A percentile compares a stretch with the other conserved stretches of the same genome.
Conservation (phyloP, 1,139 yeast genomes). For the Hemisphaericaspora lyxosophila region DNA sequence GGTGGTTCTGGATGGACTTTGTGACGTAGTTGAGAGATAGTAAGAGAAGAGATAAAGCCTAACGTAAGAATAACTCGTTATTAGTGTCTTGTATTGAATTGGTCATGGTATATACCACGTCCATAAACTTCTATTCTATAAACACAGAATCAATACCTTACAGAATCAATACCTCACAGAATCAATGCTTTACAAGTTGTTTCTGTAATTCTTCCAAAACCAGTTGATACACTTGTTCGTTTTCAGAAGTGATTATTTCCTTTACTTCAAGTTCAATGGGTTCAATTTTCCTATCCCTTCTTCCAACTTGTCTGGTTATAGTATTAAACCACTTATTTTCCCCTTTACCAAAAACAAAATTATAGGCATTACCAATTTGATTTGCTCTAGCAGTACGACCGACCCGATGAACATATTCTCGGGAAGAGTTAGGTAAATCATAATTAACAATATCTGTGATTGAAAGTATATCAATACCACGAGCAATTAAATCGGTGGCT, state of each 20-base stretch:
- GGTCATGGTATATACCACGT: too few relatives aligned
- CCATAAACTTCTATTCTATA: too few relatives aligned
- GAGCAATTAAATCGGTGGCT: constrained; percentile 89
- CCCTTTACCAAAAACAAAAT: constrained; percentile 69
- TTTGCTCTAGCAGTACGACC: constrained; percentile 98
- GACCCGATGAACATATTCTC: constrained; percentile 92
- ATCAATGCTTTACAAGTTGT: constrained; percentile 16
- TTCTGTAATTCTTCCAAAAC: constrained; percentile 27
- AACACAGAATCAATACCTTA: not conserved
- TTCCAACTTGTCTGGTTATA: constrained; percentile 44
- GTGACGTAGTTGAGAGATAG: too few relatives aligned
- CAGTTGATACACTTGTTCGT: constrained; percentile 26
- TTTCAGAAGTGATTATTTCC: constrained; percentile 22
- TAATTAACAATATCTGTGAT: constrained; percentile 82
- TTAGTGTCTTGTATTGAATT: too few relatives aligned
- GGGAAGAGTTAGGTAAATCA: constrained; percentile 83
- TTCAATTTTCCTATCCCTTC: constrained; percentile 25
- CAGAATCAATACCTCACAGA: not conserved
- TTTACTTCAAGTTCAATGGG: constrained; percentile 23
- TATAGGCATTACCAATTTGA: constrained; percentile 70
- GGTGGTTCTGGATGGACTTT: too few relatives aligned
- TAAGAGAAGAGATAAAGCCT: too few relatives aligned
- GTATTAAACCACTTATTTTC: constrained; percentile 67
- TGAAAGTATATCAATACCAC: constrained; percentile 83
- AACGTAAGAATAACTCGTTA: too few relatives aligned